phyloP scores from a whole-genome alignment of 805 yeast genomes.

The Ogataea parapolymorpha region DNA sequence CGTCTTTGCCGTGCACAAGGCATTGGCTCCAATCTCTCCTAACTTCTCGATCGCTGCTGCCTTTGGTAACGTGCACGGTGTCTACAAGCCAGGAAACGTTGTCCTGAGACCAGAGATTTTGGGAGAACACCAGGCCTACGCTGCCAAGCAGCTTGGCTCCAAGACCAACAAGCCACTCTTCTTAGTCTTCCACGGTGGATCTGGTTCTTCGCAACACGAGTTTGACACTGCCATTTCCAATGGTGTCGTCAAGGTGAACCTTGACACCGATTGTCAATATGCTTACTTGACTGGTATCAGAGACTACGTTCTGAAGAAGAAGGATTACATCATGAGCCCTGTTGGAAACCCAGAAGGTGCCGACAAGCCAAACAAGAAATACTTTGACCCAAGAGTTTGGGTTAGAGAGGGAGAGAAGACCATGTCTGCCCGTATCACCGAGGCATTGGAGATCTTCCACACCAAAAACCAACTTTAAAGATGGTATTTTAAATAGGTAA shows the following conservation, averaged over 20 bases:
- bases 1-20: conserved; percentile 86
- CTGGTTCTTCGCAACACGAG: conserved; percentile 92
- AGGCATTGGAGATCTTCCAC: conserved; percentile 85
- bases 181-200: conserved; percentile 99
- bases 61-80: conserved; percentile 99
- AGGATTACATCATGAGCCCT: conserved; percentile 83
- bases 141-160: conserved; percentile 61
- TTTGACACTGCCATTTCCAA: conserved; percentile 83
- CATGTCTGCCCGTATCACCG: conserved; percentile 80
- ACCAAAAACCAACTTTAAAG: conserved; percentile 48
- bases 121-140: conserved; percentile 93
- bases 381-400: conserved; percentile 99
- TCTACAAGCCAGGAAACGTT: conserved; percentile 98
- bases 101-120: conserved; percentile 86
- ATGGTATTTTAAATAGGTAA: not conserved
- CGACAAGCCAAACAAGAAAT: conserved; percentile 99
- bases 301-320: conserved; percentile 93
- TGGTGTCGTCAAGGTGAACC: conserved; percentile 99
- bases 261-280: conserved; percentile 98
- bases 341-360: conserved; percentile 99
- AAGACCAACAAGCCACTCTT: conserved; percentile 66
- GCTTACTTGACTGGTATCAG: conserved; percentile 97
- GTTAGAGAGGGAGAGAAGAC: conserved; percentile 99
- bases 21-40: conserved; percentile 86
- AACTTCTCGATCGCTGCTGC: conserved; percentile 99